Conservation (phyloP, 306 rosid species). For the Erythrophleum fordii region DNA sequence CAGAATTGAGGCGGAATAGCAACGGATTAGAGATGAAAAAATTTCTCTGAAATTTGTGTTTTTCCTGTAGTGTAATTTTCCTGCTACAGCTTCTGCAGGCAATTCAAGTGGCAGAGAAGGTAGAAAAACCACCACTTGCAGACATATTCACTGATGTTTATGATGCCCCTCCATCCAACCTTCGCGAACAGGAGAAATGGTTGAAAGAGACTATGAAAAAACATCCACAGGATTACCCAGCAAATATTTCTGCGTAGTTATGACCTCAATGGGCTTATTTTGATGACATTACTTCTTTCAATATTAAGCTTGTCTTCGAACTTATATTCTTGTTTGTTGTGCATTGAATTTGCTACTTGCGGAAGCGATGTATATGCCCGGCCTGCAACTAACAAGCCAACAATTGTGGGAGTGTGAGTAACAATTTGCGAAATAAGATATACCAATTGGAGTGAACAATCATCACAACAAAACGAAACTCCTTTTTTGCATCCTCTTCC, state of each 20-base stretch:
- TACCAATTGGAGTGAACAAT: constrained; percentile 40
- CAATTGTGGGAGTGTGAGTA: neutral
- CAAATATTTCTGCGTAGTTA: constrained; percentile 57
- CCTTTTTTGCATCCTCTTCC: constrained; percentile 19
- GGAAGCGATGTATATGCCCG: neutral
- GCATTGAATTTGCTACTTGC: neutral
- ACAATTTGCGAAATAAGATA: neutral
- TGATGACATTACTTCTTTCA: neutral
- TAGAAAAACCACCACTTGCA: constrained; percentile 71
- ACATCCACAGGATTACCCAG: constrained; percentile 69
- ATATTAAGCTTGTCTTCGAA: constrained; percentile 14
- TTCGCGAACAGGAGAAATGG: constrained; percentile 73
- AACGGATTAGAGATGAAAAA: neutral
- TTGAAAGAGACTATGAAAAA: constrained; percentile 64
- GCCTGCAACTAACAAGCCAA: neutral
- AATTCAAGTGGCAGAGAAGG: constrained; percentile 85
- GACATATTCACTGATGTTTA: constrained; percentile 86
- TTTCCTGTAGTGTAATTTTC: constrained; percentile 25
- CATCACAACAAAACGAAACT: constrained; percentile 37
- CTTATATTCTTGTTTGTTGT: neutral
- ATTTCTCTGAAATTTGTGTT: neutral
- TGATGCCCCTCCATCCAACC: constrained; percentile 72
- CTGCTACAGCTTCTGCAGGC: constrained; percentile 70
- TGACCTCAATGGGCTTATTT: neutral
- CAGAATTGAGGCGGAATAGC: neutral